Evolutionary conservation across 2,329 filamentous ascomycete species (phyloP).

Genomic region (Sporothrix euskadiensis): DNA sequence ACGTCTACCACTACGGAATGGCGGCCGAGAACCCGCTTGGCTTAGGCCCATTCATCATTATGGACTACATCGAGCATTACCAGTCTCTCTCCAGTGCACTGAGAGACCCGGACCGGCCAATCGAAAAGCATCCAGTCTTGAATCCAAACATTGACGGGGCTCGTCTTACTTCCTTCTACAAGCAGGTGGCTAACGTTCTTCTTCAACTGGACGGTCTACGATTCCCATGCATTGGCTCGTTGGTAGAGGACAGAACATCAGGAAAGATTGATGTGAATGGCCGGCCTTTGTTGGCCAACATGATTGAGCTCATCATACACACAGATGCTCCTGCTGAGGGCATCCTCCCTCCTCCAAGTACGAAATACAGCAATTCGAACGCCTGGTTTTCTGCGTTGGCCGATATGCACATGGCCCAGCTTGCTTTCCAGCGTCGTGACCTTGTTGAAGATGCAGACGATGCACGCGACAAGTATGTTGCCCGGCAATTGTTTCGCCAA

Average conservation of each 20-base stretch:
- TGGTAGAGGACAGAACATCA: background rate
- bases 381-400: conserved; percentile 45
- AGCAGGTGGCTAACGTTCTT: background rate
- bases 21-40: conserved; percentile 40
- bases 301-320: background rate
- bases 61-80: conserved; percentile 36
- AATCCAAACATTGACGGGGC: background rate
- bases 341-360: background rate
- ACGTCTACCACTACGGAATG: conserved; percentile 39
- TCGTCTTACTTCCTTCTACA: background rate
- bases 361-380: conserved; percentile 34
- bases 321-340: background rate
- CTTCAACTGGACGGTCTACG: background rate
- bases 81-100: background rate
- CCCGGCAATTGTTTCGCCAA: conserved; percentile 45
- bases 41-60: conserved; percentile 44
- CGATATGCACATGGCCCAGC: conserved; percentile 44
- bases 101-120: background rate
- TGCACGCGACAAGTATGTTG: conserved; percentile 46
- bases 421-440: conserved; percentile 47
- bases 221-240: background rate
- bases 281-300: background rate
- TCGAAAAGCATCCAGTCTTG: background rate
- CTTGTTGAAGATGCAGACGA: conserved; percentile 42
- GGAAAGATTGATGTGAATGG: background rate